These are phyloP conservation scores for Fomitopsis schrenkii DNA, from an alignment of 1,284 basidiomycete species.

Conservation along the genomic window DNA sequence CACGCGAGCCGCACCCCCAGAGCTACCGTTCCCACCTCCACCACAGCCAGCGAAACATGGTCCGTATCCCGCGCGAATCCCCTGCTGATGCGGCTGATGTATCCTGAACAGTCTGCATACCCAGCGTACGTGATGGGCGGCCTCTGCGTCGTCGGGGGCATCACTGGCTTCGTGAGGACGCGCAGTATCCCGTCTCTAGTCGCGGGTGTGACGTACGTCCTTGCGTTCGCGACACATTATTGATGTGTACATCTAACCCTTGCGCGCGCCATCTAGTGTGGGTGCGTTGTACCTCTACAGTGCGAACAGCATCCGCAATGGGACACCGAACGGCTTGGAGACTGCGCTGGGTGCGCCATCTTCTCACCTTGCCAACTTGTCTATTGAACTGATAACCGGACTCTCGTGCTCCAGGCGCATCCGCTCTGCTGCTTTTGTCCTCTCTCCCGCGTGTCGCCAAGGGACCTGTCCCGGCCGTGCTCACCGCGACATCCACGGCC, in stretches of 20 bases:
- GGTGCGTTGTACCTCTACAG: constrained; percentile 62
- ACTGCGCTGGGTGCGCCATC: constrained; percentile 61
- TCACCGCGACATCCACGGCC: constrained; percentile 60
- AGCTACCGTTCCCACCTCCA: constrained; percentile 2
- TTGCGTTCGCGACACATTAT: constrained; percentile 12
- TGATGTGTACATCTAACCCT: not conserved
- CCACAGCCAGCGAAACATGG: constrained; percentile 11
- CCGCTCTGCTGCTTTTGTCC: constrained; percentile 73
- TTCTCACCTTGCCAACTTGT: not conserved
- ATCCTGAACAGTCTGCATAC: constrained; percentile 60
- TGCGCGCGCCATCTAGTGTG: not conserved
- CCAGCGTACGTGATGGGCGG: constrained; percentile 78
- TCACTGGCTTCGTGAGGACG: constrained; percentile 66
- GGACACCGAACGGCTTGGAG: constrained; percentile 69
- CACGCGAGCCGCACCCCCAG: not conserved
- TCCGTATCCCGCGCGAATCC: not conserved
- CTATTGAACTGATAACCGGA: not conserved
- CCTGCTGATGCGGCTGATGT: not conserved
- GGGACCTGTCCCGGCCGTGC: constrained; percentile 71
- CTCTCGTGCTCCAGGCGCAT: constrained; percentile 51
- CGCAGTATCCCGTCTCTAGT: constrained; percentile 77
- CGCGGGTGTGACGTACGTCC: constrained; percentile 70
- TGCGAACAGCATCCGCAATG: constrained; percentile 69
- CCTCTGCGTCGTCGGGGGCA: constrained; percentile 74
- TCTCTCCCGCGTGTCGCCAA: constrained; percentile 72